Evolutionary conservation across 1,139 yeast species (phyloP).

Genomic region (Insectozyma bohioensis): DNA sequence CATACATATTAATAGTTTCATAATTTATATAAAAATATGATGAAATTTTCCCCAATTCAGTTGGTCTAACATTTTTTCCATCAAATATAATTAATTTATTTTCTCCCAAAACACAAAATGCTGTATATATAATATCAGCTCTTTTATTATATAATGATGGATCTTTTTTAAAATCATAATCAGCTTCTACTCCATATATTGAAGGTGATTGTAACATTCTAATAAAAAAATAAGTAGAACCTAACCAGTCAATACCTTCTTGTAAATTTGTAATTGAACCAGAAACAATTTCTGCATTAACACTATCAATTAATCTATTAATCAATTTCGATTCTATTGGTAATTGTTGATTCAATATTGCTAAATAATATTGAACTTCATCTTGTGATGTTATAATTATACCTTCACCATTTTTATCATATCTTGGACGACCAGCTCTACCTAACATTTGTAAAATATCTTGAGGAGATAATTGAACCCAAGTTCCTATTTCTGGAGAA

Average conservation of each 20-base stretch:
- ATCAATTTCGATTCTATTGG: conserved; percentile 91
- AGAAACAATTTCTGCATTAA: conserved; percentile 85
- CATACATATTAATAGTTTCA: conserved; percentile 66
- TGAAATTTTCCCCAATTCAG: conserved; percentile 83
- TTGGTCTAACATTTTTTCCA: conserved; percentile 39
- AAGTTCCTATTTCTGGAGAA: conserved; percentile 83
- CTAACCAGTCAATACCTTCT: conserved; percentile 79
- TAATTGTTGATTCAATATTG: conserved; percentile 82
- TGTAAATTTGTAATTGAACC: conserved; percentile 62
- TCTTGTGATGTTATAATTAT: conserved; percentile 85
- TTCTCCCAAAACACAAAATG: conserved; percentile 56
- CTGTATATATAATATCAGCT: conserved; percentile 73
- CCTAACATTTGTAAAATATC: conserved; percentile 96
- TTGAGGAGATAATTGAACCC: conserved; percentile 90
- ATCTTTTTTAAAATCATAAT: conserved; percentile 51
- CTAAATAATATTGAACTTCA: conserved; percentile 84
- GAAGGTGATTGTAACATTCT: conserved; percentile 77
- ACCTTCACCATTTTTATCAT: conserved; percentile 92
- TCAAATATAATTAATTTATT: conserved; percentile 64
- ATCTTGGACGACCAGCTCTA: conserved; percentile 96
- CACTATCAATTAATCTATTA: conserved; percentile 63
- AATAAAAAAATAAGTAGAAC: conserved; percentile 75
- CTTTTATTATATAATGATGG: conserved; percentile 45
- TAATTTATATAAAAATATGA: conserved; percentile 84
- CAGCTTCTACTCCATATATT: conserved; percentile 73